Evolutionary conservation across 2,329 filamentous ascomycete species (phyloP), one percentile per base, ranked within the genome.

Genomic region (Aspergillus novoparasiticus): DNA sequence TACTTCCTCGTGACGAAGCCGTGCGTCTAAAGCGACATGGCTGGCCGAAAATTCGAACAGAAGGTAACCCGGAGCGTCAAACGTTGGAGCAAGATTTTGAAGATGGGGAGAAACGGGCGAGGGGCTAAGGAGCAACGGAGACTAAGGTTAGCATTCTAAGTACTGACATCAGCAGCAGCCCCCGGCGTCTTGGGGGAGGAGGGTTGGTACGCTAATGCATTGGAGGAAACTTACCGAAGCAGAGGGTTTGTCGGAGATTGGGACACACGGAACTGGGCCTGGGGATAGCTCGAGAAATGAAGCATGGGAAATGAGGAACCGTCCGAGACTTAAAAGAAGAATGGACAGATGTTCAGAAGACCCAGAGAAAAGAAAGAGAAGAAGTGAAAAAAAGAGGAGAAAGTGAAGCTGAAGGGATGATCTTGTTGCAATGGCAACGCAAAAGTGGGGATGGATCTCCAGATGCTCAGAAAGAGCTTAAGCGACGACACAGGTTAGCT

Each of bases 401-500:
- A 71, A 72, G 70, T 75, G 76, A 77, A 77, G 75, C 73, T 76
- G 74, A 76, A 75, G 72, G 75, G 75, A 76, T 76, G 74, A 68
- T 68, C 72, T 76, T 77, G 75, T 77, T 78, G 75, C 76, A 77
- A 78, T 77, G 75, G 75, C 75, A 77, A 77, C 75, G 75, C 68
- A 72, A 68, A 68, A 76, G 75, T 76, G 75, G 75, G 74, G 75
- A 77, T 62, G 75, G 75, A 76, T 77, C 75, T 75, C 72, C 72
- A 73, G 72, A 72, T 75, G 59, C 67, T 69, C 68, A 63, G 66
- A 62, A 65, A 68, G 63, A 67, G 68, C 67, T 70, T 70, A 66
- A 69, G 66, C 64, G 69, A 69, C 64, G 60, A 66, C 58, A 66
- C 58, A 59, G 58, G 64, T 65, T 65, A 63, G 61, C 51, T 39